phyloP scores from a whole-genome alignment of 2,329 filamentous ascomycete species.

The Biscogniauxia sp. region DNA sequence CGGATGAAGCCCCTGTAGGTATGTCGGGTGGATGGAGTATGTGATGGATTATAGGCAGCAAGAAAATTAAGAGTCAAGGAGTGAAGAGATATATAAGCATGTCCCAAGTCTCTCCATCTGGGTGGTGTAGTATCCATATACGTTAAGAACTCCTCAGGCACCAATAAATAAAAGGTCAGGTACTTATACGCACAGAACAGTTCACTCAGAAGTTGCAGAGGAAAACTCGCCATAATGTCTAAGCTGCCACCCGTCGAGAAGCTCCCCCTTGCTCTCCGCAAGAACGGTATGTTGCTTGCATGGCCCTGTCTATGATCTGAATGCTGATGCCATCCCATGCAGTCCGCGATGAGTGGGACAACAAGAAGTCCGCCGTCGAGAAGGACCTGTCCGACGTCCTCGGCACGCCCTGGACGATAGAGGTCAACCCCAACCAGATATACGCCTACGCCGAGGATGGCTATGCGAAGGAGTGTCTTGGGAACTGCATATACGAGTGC shows the following conservation, averaged over 20 bases:
- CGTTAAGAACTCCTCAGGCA: too few species aligned
- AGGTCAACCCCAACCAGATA: slow-evolving; percentile 45
- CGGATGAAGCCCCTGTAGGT: too few species aligned
- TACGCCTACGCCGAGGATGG: slow-evolving; percentile 45
- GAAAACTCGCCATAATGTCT: slow-evolving; percentile 30
- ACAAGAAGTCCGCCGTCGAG: slow-evolving; percentile 44
- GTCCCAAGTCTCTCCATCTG: too few species aligned
- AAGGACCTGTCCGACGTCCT: slow-evolving; percentile 43
- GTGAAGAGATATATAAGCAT: too few species aligned
- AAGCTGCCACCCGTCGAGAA: slow-evolving; percentile 47
- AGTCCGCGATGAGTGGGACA: slow-evolving; percentile 55
- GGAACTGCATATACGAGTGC: slow-evolving; percentile 43
- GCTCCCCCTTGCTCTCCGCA: slow-evolving; percentile 49
- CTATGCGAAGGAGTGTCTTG: slow-evolving; percentile 30
- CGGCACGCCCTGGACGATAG: slow-evolving; percentile 48
- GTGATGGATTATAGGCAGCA: not conserved
- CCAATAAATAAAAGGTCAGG: too few species aligned
- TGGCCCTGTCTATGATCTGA: too few species aligned
- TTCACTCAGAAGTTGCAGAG: not conserved
- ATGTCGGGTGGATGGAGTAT: not conserved
- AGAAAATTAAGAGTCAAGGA: too few species aligned
- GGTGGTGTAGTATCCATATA: too few species aligned
- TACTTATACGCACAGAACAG: too few species aligned
- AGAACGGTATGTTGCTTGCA: slow-evolving; percentile 42
- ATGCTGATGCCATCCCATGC: slow-evolving; percentile 9